phyloP scores from a whole-genome alignment of 164 flowering plant genomes.

The Litsea cubeba region DNA sequence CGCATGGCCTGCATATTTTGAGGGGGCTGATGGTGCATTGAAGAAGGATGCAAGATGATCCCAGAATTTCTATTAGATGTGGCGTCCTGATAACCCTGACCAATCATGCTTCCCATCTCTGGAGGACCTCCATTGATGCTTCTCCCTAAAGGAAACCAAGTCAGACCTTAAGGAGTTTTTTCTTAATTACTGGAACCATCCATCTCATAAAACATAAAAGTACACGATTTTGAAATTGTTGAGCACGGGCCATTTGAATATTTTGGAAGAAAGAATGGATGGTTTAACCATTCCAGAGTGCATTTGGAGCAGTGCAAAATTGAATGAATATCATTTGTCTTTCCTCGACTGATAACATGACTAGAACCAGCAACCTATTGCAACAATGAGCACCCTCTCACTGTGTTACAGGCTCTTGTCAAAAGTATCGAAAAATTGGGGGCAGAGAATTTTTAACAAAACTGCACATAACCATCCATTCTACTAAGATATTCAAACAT shows the following conservation, averaged over 20 bases:
- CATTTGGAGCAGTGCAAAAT: no score
- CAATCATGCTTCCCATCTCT: conserved; percentile 35
- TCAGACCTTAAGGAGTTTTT: background rate
- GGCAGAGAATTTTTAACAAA: background rate
- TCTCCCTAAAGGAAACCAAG: conserved; percentile 27
- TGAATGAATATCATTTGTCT: no score
- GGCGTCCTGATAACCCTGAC: conserved; percentile 42
- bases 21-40: conserved; percentile 33
- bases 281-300: no score
- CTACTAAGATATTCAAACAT: background rate
- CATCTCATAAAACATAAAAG: no score
- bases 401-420: no score
- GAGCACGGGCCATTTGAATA: background rate
- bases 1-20: conserved; percentile 39
- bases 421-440: no score
- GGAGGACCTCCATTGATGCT: conserved; percentile 34
- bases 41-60: conserved; percentile 37
- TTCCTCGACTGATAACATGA: no score
- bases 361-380: no score
- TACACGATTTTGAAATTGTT: background rate
- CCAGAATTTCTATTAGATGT: conserved; percentile 33
- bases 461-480: background rate
- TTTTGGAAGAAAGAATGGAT: background rate
- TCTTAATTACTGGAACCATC: background rate
- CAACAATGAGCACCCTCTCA: no score